phyloP scores from a whole-genome alignment of 805 yeast species.

The Pichia insulana region DNA sequence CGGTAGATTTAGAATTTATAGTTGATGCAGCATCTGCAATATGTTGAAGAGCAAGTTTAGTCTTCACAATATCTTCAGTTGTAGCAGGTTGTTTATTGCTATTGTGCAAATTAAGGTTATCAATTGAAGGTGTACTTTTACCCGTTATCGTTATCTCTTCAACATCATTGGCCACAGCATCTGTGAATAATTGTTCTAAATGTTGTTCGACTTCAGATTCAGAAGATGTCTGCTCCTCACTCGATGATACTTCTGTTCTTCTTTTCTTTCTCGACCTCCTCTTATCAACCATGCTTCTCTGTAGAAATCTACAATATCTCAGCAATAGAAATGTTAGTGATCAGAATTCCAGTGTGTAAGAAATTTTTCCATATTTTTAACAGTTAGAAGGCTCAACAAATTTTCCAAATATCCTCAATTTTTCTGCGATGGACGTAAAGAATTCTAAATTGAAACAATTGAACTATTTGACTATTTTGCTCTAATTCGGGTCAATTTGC shows the following conservation, averaged over 20 bases:
- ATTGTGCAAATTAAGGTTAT: background rate
- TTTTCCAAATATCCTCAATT: too few relatives aligned
- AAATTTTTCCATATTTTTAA: too few relatives aligned
- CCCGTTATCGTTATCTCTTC: background rate
- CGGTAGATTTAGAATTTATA: background rate
- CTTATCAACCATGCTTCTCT: constrained; percentile 4
- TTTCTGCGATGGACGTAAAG: too few relatives aligned
- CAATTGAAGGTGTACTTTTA: background rate
- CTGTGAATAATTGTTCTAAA: constrained; percentile 1
- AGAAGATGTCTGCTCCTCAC: constrained; percentile 21
- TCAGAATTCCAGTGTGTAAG: too few relatives aligned
- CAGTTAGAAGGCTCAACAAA: too few relatives aligned
- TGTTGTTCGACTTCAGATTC: constrained; percentile 8
- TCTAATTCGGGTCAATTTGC: too few relatives aligned
- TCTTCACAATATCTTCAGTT: too few relatives aligned
- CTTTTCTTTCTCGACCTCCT: constrained; percentile 66
- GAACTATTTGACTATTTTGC: too few relatives aligned
- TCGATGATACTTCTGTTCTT: constrained; percentile 69
- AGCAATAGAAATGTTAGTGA: too few relatives aligned
- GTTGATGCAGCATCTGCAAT: background rate
- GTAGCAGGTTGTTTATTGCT: background rate
- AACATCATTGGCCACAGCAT: background rate
- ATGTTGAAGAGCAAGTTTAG: background rate
- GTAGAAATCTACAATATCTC: too few relatives aligned
- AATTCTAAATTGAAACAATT: too few relatives aligned